Evolutionary conservation across 768 basidiomycete genomes (phyloP).

Genomic region (Auricularia auricula-judae): DNA sequence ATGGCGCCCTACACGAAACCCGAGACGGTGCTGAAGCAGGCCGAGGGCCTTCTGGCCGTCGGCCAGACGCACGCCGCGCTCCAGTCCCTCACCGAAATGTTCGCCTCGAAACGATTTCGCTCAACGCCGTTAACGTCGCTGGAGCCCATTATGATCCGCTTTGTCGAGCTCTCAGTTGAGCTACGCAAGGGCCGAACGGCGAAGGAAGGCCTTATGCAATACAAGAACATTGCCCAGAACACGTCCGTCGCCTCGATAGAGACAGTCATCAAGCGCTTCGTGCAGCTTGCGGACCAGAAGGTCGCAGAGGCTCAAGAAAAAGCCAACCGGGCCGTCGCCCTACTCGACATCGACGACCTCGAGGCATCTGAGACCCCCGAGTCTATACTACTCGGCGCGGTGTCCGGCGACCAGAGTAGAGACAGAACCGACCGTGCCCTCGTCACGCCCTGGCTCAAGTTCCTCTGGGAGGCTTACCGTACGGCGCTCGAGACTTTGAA

Average conservation of each 20-base stretch:
- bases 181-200: conserved; percentile 89
- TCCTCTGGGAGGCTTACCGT: conserved; percentile 97
- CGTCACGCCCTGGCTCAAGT: conserved; percentile 95
- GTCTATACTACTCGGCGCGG: conserved; percentile 81
- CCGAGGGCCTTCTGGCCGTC: conserved; percentile 88
- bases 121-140: conserved; percentile 79
- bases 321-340: conserved; percentile 55
- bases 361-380: conserved; percentile 94
- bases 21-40: conserved; percentile 83
- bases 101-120: conserved; percentile 86
- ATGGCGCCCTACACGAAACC: conserved; percentile 91
- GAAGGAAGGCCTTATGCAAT: conserved; percentile 92
- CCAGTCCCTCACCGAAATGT: conserved; percentile 85
- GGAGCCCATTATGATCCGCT: conserved; percentile 92
- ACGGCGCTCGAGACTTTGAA: conserved; percentile 92
- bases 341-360: conserved; percentile 84
- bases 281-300: conserved; percentile 70
- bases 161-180: conserved; percentile 92
- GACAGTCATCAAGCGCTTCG: conserved; percentile 76
- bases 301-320: conserved; percentile 81
- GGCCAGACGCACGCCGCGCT: conserved; percentile 85
- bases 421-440: conserved; percentile 90
- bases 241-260: conserved; percentile 87
- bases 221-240: conserved; percentile 96
- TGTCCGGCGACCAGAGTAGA: conserved; percentile 82